Evolutionary conservation across 495 filamentous ascomycete genomes (phyloP), one percentile per base, ranked within the genome.

Genomic region (Daldinia concentrica): DNA sequence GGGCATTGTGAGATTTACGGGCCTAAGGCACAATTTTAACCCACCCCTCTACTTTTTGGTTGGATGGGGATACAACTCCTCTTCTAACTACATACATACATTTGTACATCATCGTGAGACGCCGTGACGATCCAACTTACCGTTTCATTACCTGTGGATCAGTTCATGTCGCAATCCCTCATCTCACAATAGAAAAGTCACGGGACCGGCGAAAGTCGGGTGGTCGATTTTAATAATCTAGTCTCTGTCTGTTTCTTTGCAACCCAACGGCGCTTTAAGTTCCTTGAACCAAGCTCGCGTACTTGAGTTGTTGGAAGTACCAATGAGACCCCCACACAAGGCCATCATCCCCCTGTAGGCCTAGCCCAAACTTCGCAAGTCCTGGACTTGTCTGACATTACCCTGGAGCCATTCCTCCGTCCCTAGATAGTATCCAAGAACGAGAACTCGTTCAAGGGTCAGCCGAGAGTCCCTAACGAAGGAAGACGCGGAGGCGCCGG

Each of bases 101-200:
- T 61, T 62, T 29, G 32, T 57, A 73, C 70, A 62, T 57, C 52
- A 61, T 73, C 71, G 65, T 66, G 71, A 73, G 66, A 62, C 59
- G 58, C 50, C 51, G 66, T 61, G 71, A 48, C 65, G 71, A 69
- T 73, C 66, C 62, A 59, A 68, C 70, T 60, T 32, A 69, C 62
- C 65, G 71, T 73, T 73, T 62, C 71, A 73, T 73, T 63, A 62
- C n/a, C 66, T 43, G 71, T 73, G 71, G 71, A 73, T 66, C 71
- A 54, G 56, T 24, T 65, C 61, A 65, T 69, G 71, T 65, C 71
- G 66, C 71, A 66, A 73, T 66, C 62, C 66, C 62, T 73, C 71
- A 62, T 58, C 62, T 59, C 30, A 39, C 43, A 29, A 56, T 55
- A 63, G 65, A 62, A 73, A 65, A 73, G 66, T 73, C 66, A 73